A percentile compares a stretch with the other conserved stretches of the same genome.
Conservation (phyloP, 139 green algal species). For the Volvox africanus region DNA sequence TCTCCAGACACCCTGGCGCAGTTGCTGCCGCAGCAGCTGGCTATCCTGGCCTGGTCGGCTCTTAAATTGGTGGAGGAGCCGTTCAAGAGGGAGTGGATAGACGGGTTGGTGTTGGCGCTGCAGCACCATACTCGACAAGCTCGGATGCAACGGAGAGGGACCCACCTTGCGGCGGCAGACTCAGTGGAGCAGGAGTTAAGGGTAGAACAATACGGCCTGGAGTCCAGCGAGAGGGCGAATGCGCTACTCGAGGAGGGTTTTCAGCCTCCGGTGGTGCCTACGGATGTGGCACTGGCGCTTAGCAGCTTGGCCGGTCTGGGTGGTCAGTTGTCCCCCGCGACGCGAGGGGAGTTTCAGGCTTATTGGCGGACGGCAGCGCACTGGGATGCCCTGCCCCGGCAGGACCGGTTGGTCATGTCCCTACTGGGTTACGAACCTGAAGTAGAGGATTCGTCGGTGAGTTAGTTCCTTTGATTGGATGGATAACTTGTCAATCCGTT, state of each 20-base stretch:
- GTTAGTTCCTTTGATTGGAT: too few relatives aligned
- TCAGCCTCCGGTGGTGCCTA: not conserved
- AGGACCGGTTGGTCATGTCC: not conserved
- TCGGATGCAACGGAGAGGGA: not conserved
- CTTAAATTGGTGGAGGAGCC: conserved; percentile 12
- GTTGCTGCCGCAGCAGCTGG: not conserved
- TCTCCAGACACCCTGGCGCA: not conserved
- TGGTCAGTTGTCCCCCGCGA: not conserved
- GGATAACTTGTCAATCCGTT: too few relatives aligned
- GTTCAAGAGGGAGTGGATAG: not conserved
- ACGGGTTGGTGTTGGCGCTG: not conserved
- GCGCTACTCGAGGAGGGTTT: not conserved
- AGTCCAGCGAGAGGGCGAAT: too few relatives aligned
- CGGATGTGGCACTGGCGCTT: conserved; percentile 30
- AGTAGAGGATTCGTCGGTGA: too few relatives aligned
- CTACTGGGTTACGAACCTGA: conserved; percentile 23
- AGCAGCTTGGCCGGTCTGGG: conserved; percentile 33
- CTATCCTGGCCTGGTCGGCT: conserved; percentile 4
- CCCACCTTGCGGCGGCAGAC: not conserved
- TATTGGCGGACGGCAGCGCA: conserved; percentile 1
- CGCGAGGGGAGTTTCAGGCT: not conserved
- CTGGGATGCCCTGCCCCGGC: not conserved
- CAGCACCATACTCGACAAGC: not conserved
- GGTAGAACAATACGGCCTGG: too few relatives aligned
- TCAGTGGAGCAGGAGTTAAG: too few relatives aligned